Base-by-base conservation (phyloP, 352 stramenopile genomes). In the Pythium insidiosum region DNA sequence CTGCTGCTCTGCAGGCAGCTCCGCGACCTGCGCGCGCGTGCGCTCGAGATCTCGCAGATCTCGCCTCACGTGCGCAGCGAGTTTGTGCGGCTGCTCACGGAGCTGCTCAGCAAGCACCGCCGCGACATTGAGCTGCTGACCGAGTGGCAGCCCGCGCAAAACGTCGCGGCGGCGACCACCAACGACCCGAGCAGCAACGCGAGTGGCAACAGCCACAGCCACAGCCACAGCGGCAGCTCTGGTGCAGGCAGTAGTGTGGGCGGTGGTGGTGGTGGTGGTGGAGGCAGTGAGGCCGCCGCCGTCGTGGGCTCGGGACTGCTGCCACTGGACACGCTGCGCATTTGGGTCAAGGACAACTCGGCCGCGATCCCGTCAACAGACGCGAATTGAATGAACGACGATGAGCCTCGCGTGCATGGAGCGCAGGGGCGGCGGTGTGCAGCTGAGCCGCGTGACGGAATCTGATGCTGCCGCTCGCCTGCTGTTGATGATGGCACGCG, bases 281-380 rank as follows among this genome's bases (percentile, higher is more conserved):
- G 53, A 22, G 38, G 54, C 1, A 43, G 33, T 22, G 46, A 38
- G 10, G 43, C 31, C 24, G 34, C 38, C 42, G 59, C 21, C 21
- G 34, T 36, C 5, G 31, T 22, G 20, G 35, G 28, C 12, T 34
- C 28, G 5, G 19, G 26, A 15, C 43, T 50, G 40, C 36, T 61
- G 20, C 61, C 72, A 37, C 50, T 84, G n/a, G 74, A 87, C 25
- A 87, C 69, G 15, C 50, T 87, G 25, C 63, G 71, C 33, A 84
- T 87, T 47, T 81, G 71, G 67, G 74, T 87, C 16, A 84, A 83
- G 58, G 74, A 87, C 15, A n/a, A n/a, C n/a, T n/a, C n/a, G n/a
- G n/a, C n/a, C n/a, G n/a, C n/a, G n/a, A n/a, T n/a, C n/a, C n/a
- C n/a, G n/a, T n/a, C n/a, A n/a, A n/a, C n/a, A n/a, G n/a, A n/a